Conservation (phyloP, 1,139 yeast genomes). For the Hanseniaspora sp. region DNA sequence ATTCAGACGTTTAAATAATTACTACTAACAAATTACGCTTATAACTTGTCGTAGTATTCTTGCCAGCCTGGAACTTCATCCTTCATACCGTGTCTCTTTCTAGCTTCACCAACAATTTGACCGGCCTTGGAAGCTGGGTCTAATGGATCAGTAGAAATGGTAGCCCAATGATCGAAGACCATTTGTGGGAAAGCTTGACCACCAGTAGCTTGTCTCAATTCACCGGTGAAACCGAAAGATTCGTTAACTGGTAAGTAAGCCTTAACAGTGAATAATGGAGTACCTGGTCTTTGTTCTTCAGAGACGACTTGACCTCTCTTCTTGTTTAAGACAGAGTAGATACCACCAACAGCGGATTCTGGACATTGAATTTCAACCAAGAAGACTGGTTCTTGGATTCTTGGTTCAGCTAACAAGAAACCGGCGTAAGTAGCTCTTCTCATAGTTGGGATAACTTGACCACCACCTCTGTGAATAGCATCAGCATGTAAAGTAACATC, state of each 20-base stretch:
- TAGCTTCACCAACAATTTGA: conserved; percentile 74
- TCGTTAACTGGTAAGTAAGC: conserved; percentile 99
- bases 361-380: conserved; percentile 99
- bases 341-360: conserved; percentile 99
- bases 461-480: conserved; percentile 99
- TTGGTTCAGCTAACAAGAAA: conserved; percentile 95
- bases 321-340: conserved; percentile 97
- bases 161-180: conserved; percentile 98
- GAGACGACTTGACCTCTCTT: conserved; percentile 99
- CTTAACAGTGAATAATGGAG: conserved; percentile 97
- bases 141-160: conserved; percentile 82
- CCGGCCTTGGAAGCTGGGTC: conserved; percentile 94
- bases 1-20: no score
- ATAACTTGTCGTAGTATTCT: conserved; percentile 98
- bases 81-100: conserved; percentile 97
- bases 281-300: conserved; percentile 99
- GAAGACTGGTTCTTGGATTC: conserved; percentile 98
- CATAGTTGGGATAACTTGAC: conserved; percentile 99
- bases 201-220: conserved; percentile 99
- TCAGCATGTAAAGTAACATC: conserved; percentile 99
- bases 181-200: conserved; percentile 99
- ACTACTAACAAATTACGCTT: conserved; percentile 28
- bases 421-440: conserved; percentile 99
- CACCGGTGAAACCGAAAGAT: conserved; percentile 99
- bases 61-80: conserved; percentile 97